Evolutionary conservation across 2,329 filamentous ascomycete genomes (phyloP).

Genomic region (Aureobasidium sp.): DNA sequence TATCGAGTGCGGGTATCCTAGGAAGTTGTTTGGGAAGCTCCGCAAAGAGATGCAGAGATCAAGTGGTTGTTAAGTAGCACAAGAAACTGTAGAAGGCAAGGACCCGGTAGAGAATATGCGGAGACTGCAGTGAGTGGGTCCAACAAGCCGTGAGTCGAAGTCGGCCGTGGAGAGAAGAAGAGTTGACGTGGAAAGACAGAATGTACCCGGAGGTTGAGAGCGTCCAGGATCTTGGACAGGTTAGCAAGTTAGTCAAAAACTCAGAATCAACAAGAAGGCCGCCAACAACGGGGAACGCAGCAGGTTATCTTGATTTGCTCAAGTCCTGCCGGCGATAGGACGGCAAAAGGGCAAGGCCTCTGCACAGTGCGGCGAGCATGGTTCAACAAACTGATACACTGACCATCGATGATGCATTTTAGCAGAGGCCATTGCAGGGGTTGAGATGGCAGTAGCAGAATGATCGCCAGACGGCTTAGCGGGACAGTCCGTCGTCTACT

Average conservation of each 20-base stretch:
- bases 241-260: not conserved
- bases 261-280: slow-evolving; percentile 1
- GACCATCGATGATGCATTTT: slow-evolving; percentile 6
- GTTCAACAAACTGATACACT: slow-evolving; percentile 9
- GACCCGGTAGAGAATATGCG: not conserved
- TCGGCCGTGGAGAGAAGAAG: not conserved
- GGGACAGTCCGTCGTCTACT: slow-evolving; percentile 7
- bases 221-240: not conserved
- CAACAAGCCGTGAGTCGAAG: not conserved
- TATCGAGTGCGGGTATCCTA: not conserved
- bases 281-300: not conserved
- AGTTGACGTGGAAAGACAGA: not conserved
- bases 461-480: slow-evolving; percentile 6
- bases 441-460: not conserved
- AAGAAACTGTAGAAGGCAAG: not conserved
- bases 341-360: not conserved
- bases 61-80: slow-evolving; percentile 4
- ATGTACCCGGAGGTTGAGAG: not conserved
- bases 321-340: not conserved
- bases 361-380: slow-evolving; percentile 7
- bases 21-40: not conserved
- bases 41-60: not conserved
- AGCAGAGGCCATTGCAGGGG: slow-evolving; percentile 1
- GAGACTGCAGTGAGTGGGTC: slow-evolving; percentile 8
- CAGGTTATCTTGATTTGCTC: slow-evolving; percentile 2